phyloP scores from a whole-genome alignment of 352 stramenopile species.

The Globisporangium okanoganense region DNA sequence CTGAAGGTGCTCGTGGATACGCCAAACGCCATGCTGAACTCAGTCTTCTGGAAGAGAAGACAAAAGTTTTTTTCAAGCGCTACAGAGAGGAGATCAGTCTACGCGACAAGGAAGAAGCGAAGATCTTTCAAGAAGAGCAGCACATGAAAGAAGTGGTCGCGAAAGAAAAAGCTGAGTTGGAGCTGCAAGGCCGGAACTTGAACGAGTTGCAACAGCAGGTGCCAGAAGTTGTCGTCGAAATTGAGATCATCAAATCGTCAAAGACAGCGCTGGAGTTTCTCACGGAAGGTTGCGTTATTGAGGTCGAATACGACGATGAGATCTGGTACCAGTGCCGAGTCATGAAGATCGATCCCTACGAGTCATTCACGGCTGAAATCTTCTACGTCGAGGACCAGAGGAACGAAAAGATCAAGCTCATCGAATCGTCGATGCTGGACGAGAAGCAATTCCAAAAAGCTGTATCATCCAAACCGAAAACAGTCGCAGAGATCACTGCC shows the following conservation, averaged over 20 bases:
- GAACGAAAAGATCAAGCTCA: slow-evolving; percentile 63
- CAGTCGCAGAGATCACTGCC: slow-evolving; percentile 39
- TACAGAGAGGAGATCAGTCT: slow-evolving; percentile 39
- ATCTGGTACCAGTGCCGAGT: slow-evolving; percentile 66
- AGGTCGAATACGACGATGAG: slow-evolving; percentile 74
- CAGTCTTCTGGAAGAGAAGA: slow-evolving; percentile 58
- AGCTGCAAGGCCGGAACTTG: slow-evolving; percentile 33
- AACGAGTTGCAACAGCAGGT: slow-evolving; percentile 63
- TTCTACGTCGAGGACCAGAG: slow-evolving; percentile 58
- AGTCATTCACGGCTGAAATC: slow-evolving; percentile 56
- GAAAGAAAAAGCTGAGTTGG: slow-evolving; percentile 38
- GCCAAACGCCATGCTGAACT: slow-evolving; percentile 63
- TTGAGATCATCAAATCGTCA: slow-evolving; percentile 34
- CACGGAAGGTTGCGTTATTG: slow-evolving; percentile 36
- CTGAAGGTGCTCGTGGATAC: slow-evolving; percentile 68
- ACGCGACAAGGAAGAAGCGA: slow-evolving; percentile 40
- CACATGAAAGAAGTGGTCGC: slow-evolving; percentile 34
- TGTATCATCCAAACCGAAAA: slow-evolving; percentile 16
- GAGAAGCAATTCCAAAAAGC: slow-evolving; percentile 19
- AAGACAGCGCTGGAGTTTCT: slow-evolving; percentile 77
- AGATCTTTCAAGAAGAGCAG: slow-evolving; percentile 48
- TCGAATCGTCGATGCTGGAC: slow-evolving; percentile 32
- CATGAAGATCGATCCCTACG: slow-evolving; percentile 50
- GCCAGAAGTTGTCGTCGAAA: slow-evolving; percentile 48
- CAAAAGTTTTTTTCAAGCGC: slow-evolving; percentile 37